These are phyloP conservation scores for Cornus florida DNA, from an alignment of 148 eudicot genomes.

Conservation along the genomic window DNA sequence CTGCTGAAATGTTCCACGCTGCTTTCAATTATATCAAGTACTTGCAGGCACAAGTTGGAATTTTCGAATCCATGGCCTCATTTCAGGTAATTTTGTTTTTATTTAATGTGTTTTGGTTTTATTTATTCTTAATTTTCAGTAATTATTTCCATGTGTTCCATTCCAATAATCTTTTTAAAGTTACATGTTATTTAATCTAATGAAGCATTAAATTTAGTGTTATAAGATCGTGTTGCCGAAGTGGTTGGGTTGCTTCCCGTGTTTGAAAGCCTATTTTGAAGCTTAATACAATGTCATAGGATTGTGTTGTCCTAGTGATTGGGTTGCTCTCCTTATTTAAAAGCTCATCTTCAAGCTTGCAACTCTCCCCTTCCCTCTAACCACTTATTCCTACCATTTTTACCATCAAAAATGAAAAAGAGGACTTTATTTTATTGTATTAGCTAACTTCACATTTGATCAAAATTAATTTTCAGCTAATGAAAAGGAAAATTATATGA, in stretches of 20 bases:
- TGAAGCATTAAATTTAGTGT: not conserved
- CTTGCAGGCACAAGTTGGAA: conserved; percentile 64
- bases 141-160: not conserved
- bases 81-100: conserved; percentile 17
- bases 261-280: too few relatives aligned
- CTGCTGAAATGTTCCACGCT: conserved; percentile 80
- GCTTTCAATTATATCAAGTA: conserved; percentile 63
- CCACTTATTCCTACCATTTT: too few relatives aligned
- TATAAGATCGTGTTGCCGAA: too few relatives aligned
- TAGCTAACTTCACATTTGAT: too few relatives aligned
- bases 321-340: too few relatives aligned
- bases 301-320: too few relatives aligned
- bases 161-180: not conserved
- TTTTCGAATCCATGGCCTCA: conserved; percentile 40
- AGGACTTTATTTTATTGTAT: not conserved
- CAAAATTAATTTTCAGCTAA: not conserved
- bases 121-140: not conserved
- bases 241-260: too few relatives aligned
- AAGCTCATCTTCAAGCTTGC: too few relatives aligned
- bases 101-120: not conserved
- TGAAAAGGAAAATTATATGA: not conserved
- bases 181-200: not conserved
- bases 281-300: too few relatives aligned
- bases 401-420: not conserved
- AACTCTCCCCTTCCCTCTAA: too few relatives aligned